Base-by-base conservation (phyloP, 805 yeast species). In the Sugiyamaella floridensis region DNA sequence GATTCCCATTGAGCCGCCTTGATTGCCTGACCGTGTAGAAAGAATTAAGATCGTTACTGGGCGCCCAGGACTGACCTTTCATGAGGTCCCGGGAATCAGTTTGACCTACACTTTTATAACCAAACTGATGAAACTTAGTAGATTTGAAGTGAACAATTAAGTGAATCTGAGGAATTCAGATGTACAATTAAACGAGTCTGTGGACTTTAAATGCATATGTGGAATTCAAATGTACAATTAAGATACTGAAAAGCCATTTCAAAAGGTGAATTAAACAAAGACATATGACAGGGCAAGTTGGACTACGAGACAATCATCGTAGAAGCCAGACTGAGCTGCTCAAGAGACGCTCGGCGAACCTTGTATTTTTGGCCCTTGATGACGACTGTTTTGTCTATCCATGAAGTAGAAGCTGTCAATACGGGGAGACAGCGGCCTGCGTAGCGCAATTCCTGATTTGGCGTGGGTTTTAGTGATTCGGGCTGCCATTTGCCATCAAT, bases 51-150 rank as follows among this genome's bases (percentile, higher is more conserved):
- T 65, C 66, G 57, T 56, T 62, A 63, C 68, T 66, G 69, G 69
- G 69, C 69, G 59, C 68, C 69, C 61, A 61, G 55, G 65, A 55
- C 58, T 51, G 69, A 20, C 29, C 15, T 14, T 20, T 48, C 42
- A 45, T 64, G 69, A 64, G 29, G 60, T 54, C 59, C 59, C 65
- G 68, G 69, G 68, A 66, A 66, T 66, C 69, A 66, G 68, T 63
- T 55, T 59, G 65, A 59, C 61, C 62, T 32, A 65, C 68, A 65
- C 54, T 20, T 20, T 34, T 28, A n/a, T n/a, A n/a, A n/a, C n/a
- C n/a, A n/a, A n/a, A n/a, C n/a, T n/a, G n/a, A n/a, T n/a, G n/a
- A n/a, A 9, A 47, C 28, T 10, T 49, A 49, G 28, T 45, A 19
- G 43, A 44, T 29, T 18, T n/a, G n/a, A n/a, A n/a, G n/a, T n/a